Evolutionary conservation across 108 stramenopile species (phyloP), one percentile per base, ranked within the genome.

Genomic region (Asterionellopsis glacialis): DNA sequence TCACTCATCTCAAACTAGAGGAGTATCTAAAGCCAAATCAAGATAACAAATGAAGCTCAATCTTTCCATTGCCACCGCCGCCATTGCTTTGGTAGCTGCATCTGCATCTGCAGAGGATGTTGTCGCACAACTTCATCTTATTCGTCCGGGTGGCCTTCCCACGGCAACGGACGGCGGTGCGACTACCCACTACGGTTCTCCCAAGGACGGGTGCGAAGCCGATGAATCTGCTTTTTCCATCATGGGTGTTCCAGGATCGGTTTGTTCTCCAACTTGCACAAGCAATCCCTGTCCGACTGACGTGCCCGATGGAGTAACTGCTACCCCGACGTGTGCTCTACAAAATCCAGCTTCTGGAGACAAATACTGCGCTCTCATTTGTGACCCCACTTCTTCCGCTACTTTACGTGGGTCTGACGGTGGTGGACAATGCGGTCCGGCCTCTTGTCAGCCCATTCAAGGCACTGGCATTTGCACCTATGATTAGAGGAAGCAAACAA

Each of bases 281-380:
- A 16, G 43, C 13, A 54, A 44, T 16, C 39, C 33, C 11, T 65
- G 64, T 19, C 64, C 64, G 2, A 55, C 54, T 7, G 64, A 65
- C 51, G 23, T 65, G 9, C 64, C 64, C 23, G 64, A 65, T 51
- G 64, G 64, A 23, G 64, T 65, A 43, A 55, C 64, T 39, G 64
- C 64, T 19, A 24, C 28, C 12, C 64, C 64, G 0, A 25, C 26
- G 12, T 65, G 64, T 56, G 64, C 64, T 43, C 51, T 65, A 28
- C 53, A 65, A 33, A 65, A 65, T 45, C 54, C 25, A 19, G 9
- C 53, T 45, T 55, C 64, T n/a, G 64, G 64, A 41, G 64, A 65
- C 14, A 65, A 55, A 54, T 65, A 65, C 27, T 65, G 64, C 40
- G 64, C 55, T 43, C 51, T 65, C 53, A 65, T 65, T 45, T 65